Evolutionary conservation across 169 alveolate genomes (phyloP).

Genomic region (Plasmodium chabaudi): DNA sequence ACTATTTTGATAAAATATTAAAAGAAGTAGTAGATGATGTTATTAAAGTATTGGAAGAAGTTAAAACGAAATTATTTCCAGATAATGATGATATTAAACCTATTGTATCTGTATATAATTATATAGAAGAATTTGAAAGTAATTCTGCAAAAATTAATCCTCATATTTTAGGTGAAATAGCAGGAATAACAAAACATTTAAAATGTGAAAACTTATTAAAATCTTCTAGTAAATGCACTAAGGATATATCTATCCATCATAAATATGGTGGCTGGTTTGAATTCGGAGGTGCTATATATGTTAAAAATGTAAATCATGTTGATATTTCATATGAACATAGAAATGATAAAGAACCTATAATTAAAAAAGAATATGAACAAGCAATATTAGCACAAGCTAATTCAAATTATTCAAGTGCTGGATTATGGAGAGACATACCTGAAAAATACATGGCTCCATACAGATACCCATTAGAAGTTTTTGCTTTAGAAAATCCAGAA

Average conservation of each 20-base stretch:
- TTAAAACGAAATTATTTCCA: conserved; percentile 22
- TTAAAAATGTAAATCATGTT: conserved; percentile 29
- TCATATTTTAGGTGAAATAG: conserved; percentile 58
- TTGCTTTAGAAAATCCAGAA: conserved; percentile 53
- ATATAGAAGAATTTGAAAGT: neutral
- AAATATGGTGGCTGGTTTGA: conserved; percentile 77
- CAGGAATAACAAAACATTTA: conserved; percentile 59
- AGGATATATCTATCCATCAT: conserved; percentile 51
- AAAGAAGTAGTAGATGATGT: conserved; percentile 19
- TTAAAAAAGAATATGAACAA: conserved; percentile 29
- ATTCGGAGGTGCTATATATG: conserved; percentile 49
- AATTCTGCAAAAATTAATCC: conserved; percentile 48
- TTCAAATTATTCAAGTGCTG: conserved; percentile 17
- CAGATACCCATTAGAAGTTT: conserved; percentile 41
- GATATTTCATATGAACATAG: conserved; percentile 9
- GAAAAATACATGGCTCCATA: conserved; percentile 29
- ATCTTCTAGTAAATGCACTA: neutral
- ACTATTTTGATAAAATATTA: conserved; percentile 6
- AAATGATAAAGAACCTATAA: conserved; percentile 19
- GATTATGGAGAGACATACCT: conserved; percentile 70
- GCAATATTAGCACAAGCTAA: conserved; percentile 57
- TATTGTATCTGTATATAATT: conserved; percentile 28
- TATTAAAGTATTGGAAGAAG: neutral
- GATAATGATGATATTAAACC: conserved; percentile 15
- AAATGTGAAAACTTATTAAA: conserved; percentile 15